Evolutionary conservation across 164 flowering plant species (phyloP).

Genomic region (Aristolochia contorta): DNA sequence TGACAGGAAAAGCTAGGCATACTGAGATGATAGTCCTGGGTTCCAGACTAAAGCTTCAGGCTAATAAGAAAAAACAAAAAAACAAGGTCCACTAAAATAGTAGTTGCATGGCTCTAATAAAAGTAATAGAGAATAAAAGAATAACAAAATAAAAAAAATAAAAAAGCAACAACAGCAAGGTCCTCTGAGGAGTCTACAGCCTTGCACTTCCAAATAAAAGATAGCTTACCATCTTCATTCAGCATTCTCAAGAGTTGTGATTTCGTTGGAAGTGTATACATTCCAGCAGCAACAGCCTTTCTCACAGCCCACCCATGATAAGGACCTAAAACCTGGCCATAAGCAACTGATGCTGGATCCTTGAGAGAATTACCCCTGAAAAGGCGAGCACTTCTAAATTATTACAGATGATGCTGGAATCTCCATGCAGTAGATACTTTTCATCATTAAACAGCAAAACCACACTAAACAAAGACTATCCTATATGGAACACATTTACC

Average conservation of each 20-base stretch:
- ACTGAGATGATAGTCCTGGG: too few relatives aligned
- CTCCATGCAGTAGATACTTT: too few relatives aligned
- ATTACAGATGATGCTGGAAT: too few relatives aligned
- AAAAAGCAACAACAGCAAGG: background rate
- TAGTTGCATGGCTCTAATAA: background rate
- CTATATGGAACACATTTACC: too few relatives aligned
- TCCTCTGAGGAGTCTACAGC: too few relatives aligned
- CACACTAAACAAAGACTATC: too few relatives aligned
- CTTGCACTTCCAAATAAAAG: background rate
- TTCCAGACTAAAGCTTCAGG: background rate
- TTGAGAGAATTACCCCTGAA: constrained; percentile 61
- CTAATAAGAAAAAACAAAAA: background rate
- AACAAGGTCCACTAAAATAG: background rate
- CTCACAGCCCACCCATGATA: constrained; percentile 81
- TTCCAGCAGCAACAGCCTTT: constrained; percentile 76
- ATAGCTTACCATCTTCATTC: constrained; percentile 61
- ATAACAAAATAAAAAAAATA: background rate
- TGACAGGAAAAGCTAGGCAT: too few relatives aligned
- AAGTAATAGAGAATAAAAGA: background rate
- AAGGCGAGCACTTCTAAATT: background rate
- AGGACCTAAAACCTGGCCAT: constrained; percentile 64
- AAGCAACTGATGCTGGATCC: constrained; percentile 64
- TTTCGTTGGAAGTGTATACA: constrained; percentile 76
- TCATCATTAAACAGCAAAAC: too few relatives aligned
- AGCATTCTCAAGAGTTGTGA: constrained; percentile 52